Conservation (phyloP, 177 flowering plant species). For the Vitis hybrid region DNA sequence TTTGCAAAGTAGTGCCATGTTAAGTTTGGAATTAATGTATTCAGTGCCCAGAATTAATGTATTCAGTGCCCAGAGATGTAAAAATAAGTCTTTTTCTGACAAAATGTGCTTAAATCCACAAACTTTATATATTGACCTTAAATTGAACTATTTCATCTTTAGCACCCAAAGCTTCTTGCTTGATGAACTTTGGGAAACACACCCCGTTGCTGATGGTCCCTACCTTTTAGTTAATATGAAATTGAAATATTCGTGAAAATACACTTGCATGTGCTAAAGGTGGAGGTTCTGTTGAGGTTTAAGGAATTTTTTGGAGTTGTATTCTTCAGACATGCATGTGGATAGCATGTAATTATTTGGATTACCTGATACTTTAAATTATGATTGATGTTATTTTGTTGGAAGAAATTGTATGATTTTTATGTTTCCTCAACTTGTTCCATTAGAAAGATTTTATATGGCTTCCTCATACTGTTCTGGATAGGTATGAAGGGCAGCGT, state of each 20-base stretch:
- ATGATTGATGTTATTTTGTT: neutral
- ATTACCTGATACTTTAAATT: neutral
- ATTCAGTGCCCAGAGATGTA: no score
- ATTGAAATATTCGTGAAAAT: neutral
- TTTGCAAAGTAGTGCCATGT: no score
- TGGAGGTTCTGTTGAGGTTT: no score
- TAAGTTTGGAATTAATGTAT: no score
- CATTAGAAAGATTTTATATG: neutral
- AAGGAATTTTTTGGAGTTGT: neutral
- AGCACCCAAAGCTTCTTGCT: no score
- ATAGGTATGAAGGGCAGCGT: constrained; percentile 97
- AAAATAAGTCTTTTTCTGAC: no score
- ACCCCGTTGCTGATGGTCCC: neutral
- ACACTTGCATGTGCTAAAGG: no score
- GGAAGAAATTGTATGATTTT: neutral
- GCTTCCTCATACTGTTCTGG: neutral
- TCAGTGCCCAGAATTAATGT: no score
- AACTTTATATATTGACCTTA: neutral
- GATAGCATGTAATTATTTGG: neutral
- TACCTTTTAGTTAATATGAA: neutral
- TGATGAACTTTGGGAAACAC: no score
- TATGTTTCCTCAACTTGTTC: neutral
- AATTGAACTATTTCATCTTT: neutral
- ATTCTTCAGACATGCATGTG: neutral
- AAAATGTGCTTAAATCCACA: no score